These are phyloP conservation scores for Hansenula sp. DNA, from an alignment of 1,139 yeast species.

Conservation along the genomic window DNA sequence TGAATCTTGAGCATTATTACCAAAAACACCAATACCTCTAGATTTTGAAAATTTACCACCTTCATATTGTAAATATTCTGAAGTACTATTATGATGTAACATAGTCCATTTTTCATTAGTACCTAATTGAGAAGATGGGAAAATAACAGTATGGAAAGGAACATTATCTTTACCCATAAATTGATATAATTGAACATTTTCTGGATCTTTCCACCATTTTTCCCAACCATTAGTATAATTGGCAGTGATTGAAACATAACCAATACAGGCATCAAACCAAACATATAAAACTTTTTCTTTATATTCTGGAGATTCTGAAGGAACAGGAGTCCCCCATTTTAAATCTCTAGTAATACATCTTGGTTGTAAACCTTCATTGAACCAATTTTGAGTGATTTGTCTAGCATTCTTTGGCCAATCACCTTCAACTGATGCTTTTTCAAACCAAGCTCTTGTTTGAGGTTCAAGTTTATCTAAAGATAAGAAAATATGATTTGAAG, in stretches of 20 bases:
- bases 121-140: constrained; percentile 91
- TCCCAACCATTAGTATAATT: constrained; percentile 81
- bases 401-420: constrained; percentile 89
- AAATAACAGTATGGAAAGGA: constrained; percentile 97
- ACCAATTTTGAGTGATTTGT: constrained; percentile 87
- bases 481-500: constrained; percentile 83
- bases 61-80: constrained; percentile 95
- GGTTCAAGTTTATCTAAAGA: constrained; percentile 80
- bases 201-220: constrained; percentile 92
- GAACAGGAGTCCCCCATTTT: constrained; percentile 98
- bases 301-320: constrained; percentile 72
- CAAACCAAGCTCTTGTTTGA: constrained; percentile 68
- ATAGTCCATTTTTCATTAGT: constrained; percentile 87
- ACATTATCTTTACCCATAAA: constrained; percentile 99
- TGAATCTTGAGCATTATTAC: constrained; percentile 93
- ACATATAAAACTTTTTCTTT: constrained; percentile 90
- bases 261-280: constrained; percentile 98
- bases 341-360: constrained; percentile 97
- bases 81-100: constrained; percentile 86
- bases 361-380: constrained; percentile 87
- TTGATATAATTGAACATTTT: constrained; percentile 80
- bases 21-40: constrained; percentile 95
- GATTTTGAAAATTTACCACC: constrained; percentile 97
- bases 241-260: constrained; percentile 94
- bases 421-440: constrained; percentile 62